Evolutionary conservation across 164 flowering plant genomes (phyloP), one percentile per base, ranked within the genome.

Genomic region (Umbilicus rupestris): DNA sequence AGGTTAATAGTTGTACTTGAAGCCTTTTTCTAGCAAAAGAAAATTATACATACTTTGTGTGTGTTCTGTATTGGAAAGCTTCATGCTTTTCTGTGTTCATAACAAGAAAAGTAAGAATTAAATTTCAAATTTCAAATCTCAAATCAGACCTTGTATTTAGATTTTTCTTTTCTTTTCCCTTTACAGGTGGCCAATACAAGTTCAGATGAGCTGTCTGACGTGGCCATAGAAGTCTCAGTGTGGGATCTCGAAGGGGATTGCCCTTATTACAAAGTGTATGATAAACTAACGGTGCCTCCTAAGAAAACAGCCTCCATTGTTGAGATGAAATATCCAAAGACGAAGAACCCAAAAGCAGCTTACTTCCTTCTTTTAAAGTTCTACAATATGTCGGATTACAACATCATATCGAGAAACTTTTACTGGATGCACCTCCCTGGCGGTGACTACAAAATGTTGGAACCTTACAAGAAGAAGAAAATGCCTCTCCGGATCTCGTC

Each of bases 321-420:
- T 45, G 92, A 89, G 83, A 89, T 94, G 92, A 85, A 77, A 66
- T 91, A 91, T 70, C 92, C 94, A 0, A 85, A 86, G 70, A 80
- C 95, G 0, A 76, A 79, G 60, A 84, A 76, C 65, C 82, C 89
- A 14, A 87, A 82, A 72, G 92, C 94, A 19, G 92, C 87, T 41
- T 91, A 91, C 73, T 94, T 94, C 67, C 90, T 94, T 70, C 95
- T 91, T 59, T 93, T 94, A 70, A 89, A 94, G 73, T 93, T 94
- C 66, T 94, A 84, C 80, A 71, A 80, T 7, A 71, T 66, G 72
- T 80, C 90, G 16, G 86, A 94, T 73, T 39, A 73, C 60, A 70
- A 80, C 62, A 82, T 94, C 63, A 47, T 88, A 26, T 91, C 99
- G 1, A 79, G 99, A 64, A 94, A 94, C 81, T 89, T 94, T 65